These are phyloP conservation scores for Candida tunisiensis DNA, from an alignment of 1,139 yeast species.

Conservation along the genomic window DNA sequence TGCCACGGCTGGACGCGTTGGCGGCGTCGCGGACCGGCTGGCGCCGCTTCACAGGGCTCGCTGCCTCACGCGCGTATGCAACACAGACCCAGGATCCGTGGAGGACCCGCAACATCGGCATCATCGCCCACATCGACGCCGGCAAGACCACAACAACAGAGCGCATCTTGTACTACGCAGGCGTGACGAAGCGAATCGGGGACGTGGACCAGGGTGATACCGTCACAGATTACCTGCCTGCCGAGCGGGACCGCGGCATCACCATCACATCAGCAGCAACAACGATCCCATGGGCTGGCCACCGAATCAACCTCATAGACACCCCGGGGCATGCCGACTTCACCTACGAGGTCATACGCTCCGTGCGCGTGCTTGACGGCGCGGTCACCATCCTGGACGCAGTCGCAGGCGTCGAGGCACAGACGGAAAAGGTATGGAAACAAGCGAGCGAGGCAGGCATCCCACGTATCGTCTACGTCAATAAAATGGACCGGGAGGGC, in stretches of 20 bases:
- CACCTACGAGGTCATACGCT: slow-evolving; percentile 82
- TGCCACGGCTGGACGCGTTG: no score
- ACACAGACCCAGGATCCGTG: no score
- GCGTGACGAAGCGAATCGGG: slow-evolving; percentile 67
- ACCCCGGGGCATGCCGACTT: slow-evolving; percentile 99
- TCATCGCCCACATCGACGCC: slow-evolving; percentile 77
- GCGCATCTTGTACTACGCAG: slow-evolving; percentile 78
- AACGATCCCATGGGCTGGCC: slow-evolving; percentile 69
- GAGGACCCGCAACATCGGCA: slow-evolving; percentile 52
- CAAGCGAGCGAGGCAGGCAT: slow-evolving; percentile 54
- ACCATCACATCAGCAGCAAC: slow-evolving; percentile 96
- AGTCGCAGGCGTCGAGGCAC: slow-evolving; percentile 97
- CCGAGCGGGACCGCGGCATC: slow-evolving; percentile 86
- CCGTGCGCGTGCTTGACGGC: slow-evolving; percentile 83
- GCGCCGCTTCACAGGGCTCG: no score
- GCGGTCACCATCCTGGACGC: slow-evolving; percentile 87
- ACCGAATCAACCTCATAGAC: slow-evolving; percentile 73
- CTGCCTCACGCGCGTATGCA: no score
- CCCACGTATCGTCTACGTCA: slow-evolving; percentile 67
- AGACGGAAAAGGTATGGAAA: slow-evolving; percentile 93
- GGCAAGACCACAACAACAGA: slow-evolving; percentile 87
- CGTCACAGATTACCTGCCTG: slow-evolving; percentile 80
- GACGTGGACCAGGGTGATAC: slow-evolving; percentile 97
- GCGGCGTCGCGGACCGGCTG: no score
- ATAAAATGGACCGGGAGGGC: slow-evolving; percentile 94